Percentiles rank a stretch among this genome's conserved stretches.
Conservation (phyloP, 192 early-diverging fungal genomes). For the Podila minutissima region DNA sequence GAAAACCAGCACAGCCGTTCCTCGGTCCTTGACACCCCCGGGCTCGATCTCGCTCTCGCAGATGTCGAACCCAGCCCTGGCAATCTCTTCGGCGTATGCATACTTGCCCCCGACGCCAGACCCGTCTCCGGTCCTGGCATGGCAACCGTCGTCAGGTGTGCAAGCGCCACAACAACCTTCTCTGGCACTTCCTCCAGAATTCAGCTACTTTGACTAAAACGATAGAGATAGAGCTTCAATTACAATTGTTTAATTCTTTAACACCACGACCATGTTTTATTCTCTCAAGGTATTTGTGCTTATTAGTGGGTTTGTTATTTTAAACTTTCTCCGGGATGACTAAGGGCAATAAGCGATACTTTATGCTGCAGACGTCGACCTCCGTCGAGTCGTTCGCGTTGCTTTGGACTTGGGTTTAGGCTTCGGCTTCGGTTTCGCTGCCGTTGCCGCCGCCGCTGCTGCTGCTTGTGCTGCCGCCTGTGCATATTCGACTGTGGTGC, state of each 20-base stretch:
- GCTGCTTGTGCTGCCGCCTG: not conserved
- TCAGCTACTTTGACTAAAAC: slow-evolving; percentile 42
- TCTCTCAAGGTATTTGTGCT: too few relatives aligned
- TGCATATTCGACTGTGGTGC: not conserved
- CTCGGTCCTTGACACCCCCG: slow-evolving; percentile 24
- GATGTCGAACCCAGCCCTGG: slow-evolving; percentile 2
- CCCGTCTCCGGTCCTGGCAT: not conserved
- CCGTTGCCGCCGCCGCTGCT: not conserved
- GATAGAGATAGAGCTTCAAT: not conserved
- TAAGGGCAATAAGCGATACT: too few relatives aligned
- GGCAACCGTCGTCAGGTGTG: not conserved
- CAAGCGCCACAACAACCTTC: not conserved
- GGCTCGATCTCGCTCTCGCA: slow-evolving; percentile 41
- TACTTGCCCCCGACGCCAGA: too few relatives aligned
- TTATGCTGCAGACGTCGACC: not conserved
- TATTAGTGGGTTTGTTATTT: too few relatives aligned
- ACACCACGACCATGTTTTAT: too few relatives aligned
- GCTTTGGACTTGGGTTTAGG: not conserved
- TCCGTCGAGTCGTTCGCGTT: not conserved
- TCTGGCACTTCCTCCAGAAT: slow-evolving; percentile 24
- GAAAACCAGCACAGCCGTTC: not conserved
- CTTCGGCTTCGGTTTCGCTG: not conserved
- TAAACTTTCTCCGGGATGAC: too few relatives aligned
- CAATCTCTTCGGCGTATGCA: slow-evolving; percentile 5
- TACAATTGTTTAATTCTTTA: not conserved